Evolutionary conservation across 2,329 filamentous ascomycete species (phyloP).

Genomic region (Diaporthe velutina): DNA sequence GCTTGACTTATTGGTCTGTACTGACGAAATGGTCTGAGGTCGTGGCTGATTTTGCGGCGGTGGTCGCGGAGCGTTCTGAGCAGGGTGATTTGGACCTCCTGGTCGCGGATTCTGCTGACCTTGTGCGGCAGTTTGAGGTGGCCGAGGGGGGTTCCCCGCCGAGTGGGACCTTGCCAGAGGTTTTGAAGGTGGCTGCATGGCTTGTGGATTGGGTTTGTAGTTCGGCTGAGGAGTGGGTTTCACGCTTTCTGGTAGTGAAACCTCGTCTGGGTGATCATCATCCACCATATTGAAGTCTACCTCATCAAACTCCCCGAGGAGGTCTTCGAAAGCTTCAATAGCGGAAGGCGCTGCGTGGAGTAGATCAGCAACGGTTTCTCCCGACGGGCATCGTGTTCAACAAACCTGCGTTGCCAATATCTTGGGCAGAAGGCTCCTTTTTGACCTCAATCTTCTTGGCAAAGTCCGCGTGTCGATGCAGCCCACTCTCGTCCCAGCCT

Average conservation of each 20-base stretch:
- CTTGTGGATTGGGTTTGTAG: slow-evolving; percentile 44
- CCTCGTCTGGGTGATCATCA: slow-evolving; percentile 81
- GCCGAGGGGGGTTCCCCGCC: slow-evolving; percentile 47
- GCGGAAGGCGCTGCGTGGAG: slow-evolving; percentile 41
- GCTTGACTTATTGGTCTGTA: slow-evolving; percentile 34
- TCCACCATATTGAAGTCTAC: slow-evolving; percentile 79
- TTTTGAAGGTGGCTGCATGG: slow-evolving; percentile 55
- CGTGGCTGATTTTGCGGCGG: slow-evolving; percentile 44
- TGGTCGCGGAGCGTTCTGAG: slow-evolving; percentile 38
- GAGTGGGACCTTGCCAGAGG: slow-evolving; percentile 49
- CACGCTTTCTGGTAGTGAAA: slow-evolving; percentile 66
- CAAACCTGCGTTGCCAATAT: slow-evolving; percentile 27
- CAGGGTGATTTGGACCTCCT: slow-evolving; percentile 39
- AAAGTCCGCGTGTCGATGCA: slow-evolving; percentile 86
- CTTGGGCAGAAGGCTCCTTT: slow-evolving; percentile 39
- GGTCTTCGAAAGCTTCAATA: slow-evolving; percentile 64
- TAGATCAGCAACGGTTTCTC: slow-evolving; percentile 31
- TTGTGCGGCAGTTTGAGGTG: slow-evolving; percentile 51
- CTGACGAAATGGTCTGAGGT: slow-evolving; percentile 33
- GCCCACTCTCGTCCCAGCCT: slow-evolving; percentile 79
- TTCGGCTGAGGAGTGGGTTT: slow-evolving; percentile 47
- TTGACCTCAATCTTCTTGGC: slow-evolving; percentile 68
- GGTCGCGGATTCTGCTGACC: slow-evolving; percentile 28
- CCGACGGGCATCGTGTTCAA: neutral
- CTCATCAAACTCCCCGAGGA: slow-evolving; percentile 77